These are phyloP conservation scores for Pleurotus sapidus DNA, from an alignment of 768 basidiomycete genomes.

Conservation along the genomic window DNA sequence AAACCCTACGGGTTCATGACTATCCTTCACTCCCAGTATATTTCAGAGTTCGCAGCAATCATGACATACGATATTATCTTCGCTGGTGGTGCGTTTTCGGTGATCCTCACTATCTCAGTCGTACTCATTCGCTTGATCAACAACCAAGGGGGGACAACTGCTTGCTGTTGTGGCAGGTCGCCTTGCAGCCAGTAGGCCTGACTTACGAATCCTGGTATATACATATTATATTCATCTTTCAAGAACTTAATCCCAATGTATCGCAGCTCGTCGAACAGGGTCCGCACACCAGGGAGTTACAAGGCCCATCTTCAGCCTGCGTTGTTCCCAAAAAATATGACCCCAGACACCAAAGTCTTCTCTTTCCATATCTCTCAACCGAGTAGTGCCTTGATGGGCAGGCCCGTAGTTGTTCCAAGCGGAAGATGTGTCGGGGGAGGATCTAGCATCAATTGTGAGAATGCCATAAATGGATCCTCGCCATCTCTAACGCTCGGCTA, in stretches of 20 bases:
- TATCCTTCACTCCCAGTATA: no score
- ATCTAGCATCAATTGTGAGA: slow-evolving; percentile 41
- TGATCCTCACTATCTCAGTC: not conserved
- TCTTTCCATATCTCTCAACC: slow-evolving; percentile 30
- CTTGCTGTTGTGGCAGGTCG: slow-evolving; percentile 58
- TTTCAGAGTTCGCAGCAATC: no score
- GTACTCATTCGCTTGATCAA: not conserved
- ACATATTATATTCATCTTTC: slow-evolving; percentile 22
- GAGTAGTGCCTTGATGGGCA: slow-evolving; percentile 27
- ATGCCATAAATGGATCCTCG: slow-evolving; percentile 1
- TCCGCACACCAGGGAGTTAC: slow-evolving; percentile 30
- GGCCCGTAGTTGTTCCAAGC: slow-evolving; percentile 25
- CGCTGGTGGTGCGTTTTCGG: slow-evolving; percentile 44
- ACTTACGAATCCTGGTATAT: slow-evolving; percentile 51
- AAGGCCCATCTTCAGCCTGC: slow-evolving; percentile 38
- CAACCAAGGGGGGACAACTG: slow-evolving; percentile 44
- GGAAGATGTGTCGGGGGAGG: slow-evolving; percentile 45
- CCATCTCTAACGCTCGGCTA: not conserved
- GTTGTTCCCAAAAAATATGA: slow-evolving; percentile 29
- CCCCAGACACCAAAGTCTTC: slow-evolving; percentile 30
- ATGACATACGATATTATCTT: slow-evolving; percentile 47
- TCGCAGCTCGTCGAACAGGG: slow-evolving; percentile 42
- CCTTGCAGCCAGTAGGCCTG: slow-evolving; percentile 49
- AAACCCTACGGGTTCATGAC: no score
- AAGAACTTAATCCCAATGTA: not conserved